Evolutionary conservation across 2,329 filamentous ascomycete genomes (phyloP), one percentile per base, ranked within the genome.

Genomic region (Aspergillus chevalieri): DNA sequence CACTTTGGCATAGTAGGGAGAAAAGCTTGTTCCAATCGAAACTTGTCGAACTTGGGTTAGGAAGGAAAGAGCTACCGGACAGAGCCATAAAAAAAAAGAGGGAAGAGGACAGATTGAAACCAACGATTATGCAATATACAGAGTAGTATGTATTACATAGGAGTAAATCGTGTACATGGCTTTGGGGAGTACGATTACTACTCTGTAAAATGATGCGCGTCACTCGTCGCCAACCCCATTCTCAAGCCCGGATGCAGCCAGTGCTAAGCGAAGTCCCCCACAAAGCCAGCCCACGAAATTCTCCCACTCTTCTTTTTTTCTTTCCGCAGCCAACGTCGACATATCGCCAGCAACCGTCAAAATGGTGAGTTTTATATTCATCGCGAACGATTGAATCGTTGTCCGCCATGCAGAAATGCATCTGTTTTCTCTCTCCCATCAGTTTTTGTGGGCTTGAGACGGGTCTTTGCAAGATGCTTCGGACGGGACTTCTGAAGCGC

Each of bases 401-500:
- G 52, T 52, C 46, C 44, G 47, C 47, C 46, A 36, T 34, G 43
- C 51, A 53, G 53, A 30, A 30, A 30, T 30, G 26, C 26, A 30
- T 30, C 5, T 30, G 9, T 30, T 30, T 30, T 30, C 26, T 44
- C 47, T 44, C 53, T 49, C 46, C 43, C 44, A 38, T 41, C 46
- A 50, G 44, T 48, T 53, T 53, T 49, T 53, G 47, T 46, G 44
- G 30, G 52, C 45, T 52, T 55, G 55, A 57, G 53, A 60, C 67
- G 86, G 87, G 87, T 93, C 88, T 79, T 79, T 82, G 89, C 92
- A 96, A 96, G 89, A 89, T 95, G 90, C 90, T 96, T 96, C 92
- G 91, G 88, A 87, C 62, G 54, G 76, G 76, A 74, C 73, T 62
- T 78, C 91, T 96, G 91, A 96, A 96, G 91, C 90, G 91, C 84